Percentiles rank a stretch among this genome's conserved stretches.
Conservation (phyloP, 2,329 filamentous ascomycete genomes). For the Ceratocystis harringtonii region DNA sequence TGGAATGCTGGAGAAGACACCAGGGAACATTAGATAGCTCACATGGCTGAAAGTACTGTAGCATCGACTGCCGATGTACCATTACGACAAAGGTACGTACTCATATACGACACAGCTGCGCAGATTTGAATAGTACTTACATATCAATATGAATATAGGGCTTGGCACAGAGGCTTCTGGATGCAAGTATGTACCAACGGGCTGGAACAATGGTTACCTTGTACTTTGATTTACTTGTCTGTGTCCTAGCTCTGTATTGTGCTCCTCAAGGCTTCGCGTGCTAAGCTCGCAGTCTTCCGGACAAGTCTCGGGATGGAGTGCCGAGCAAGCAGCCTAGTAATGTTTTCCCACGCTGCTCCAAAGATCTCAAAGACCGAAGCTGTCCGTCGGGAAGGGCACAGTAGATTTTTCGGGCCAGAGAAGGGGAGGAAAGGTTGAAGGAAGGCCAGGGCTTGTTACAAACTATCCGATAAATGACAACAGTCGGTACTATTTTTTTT, state of each 20-base stretch:
- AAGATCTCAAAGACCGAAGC: not conserved
- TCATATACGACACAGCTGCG: not conserved
- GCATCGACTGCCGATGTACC: not conserved
- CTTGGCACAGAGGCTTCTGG: not conserved
- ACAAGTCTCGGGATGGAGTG: not conserved
- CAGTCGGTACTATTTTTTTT: not conserved
- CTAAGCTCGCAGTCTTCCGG: not conserved
- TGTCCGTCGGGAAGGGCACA: not conserved
- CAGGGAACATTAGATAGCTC: not conserved
- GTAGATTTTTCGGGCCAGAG: not conserved
- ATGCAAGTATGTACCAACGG: not conserved
- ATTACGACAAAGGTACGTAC: not conserved
- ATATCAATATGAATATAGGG: not conserved
- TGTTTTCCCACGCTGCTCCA: not conserved
- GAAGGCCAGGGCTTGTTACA: not conserved
- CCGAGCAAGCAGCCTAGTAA: not conserved
- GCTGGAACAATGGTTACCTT: conserved; percentile 1
- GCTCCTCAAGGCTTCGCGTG: not conserved
- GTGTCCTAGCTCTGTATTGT: not conserved
- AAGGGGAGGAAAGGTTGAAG: not conserved
- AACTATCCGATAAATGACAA: not conserved
- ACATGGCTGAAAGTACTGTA: not conserved
- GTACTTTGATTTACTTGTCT: not conserved
- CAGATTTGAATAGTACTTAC: not conserved
- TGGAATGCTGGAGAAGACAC: not conserved